phyloP scores from a whole-genome alignment of 2,329 filamentous ascomycete species.

The Fusarium annulatum region DNA sequence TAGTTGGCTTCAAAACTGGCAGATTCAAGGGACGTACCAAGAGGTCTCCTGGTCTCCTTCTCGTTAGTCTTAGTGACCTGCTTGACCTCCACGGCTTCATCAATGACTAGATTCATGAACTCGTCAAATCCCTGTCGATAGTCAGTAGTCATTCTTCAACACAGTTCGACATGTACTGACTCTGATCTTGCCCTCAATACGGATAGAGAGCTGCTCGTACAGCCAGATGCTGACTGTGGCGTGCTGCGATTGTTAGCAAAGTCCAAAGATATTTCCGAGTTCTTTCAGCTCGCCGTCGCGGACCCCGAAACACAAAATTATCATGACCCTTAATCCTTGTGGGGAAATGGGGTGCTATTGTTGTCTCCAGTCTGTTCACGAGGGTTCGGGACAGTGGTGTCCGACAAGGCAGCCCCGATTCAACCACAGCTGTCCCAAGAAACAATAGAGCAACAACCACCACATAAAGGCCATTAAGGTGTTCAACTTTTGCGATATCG shows the following conservation, averaged over 20 bases:
- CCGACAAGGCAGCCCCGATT: not conserved
- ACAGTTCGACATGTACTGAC: conserved; percentile 62
- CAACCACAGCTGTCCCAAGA: not conserved
- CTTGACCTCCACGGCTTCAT: conserved; percentile 94
- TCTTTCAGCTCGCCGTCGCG: not conserved
- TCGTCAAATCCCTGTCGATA: conserved; percentile 89
- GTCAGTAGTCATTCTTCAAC: not conserved
- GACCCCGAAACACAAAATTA: not conserved
- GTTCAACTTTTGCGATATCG: not conserved
- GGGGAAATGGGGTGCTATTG: not conserved
- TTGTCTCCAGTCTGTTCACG: not conserved
- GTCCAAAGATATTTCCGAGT: not conserved
- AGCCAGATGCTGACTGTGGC: conserved; percentile 94
- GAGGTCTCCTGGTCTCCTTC: conserved; percentile 78
- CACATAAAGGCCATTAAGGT: not conserved
- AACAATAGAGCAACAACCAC: not conserved
- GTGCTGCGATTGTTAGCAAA: conserved; percentile 62
- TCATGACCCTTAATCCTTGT: not conserved
- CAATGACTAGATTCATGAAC: conserved; percentile 98
- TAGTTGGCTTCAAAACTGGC: not conserved
- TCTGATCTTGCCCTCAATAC: conserved; percentile 96
- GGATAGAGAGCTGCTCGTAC: conserved; percentile 92
- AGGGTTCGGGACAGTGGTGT: not conserved
- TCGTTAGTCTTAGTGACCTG: conserved; percentile 81
- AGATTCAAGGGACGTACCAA: conserved; percentile 68